Base-by-base conservation (phyloP, 768 basidiomycete species). In the Tricholoma bakamatsutake region DNA sequence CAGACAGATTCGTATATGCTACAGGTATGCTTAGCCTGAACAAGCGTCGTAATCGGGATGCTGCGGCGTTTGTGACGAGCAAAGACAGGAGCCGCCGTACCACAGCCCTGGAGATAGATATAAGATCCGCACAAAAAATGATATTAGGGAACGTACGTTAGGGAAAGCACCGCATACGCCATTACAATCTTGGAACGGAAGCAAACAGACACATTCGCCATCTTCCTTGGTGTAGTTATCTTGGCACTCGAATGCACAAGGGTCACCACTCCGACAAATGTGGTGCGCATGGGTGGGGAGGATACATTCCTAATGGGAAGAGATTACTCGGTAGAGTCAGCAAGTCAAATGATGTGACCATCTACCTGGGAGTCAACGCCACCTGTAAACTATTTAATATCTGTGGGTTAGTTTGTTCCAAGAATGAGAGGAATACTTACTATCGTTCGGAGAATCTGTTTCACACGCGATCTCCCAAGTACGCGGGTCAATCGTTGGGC, bases 1-100 rank as follows among this genome's bases (percentile, higher is more conserved):
- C 63, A 64, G 28, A 64, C 58, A 4, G 61, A 61, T 48, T 64
- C 57, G 18, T 39, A 37, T 31, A 50, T 53, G n/a, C 58, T 62
- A 53, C 63, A 62, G 3, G 55, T 61, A 12, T 48, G 35, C 39
- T 62, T 61, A 11, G 63, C 63, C 37, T 62, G 57, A 12, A 48
- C 54, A 33, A 62, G 55, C 5, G 57, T 62, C 9, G 37, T 54
- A 37, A 64, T 55, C 13, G 55, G 57, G 12, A 42, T 35, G 46
- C 48, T 57, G 24, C 55, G 53, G 39, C 56, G 62, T 47, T 55
- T 57, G 28, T 34, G 30, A 12, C 39, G 58, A n/a, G 58, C 21
- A 6, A 31, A 2, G 12, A 46, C 35, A 31, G 55, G 52, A 9
- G 35, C 33, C 13, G 52, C 30, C n/a, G 57, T 51, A 9, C 53